phyloP scores from a whole-genome alignment of 768 basidiomycete genomes.

The Lepiota venenata region DNA sequence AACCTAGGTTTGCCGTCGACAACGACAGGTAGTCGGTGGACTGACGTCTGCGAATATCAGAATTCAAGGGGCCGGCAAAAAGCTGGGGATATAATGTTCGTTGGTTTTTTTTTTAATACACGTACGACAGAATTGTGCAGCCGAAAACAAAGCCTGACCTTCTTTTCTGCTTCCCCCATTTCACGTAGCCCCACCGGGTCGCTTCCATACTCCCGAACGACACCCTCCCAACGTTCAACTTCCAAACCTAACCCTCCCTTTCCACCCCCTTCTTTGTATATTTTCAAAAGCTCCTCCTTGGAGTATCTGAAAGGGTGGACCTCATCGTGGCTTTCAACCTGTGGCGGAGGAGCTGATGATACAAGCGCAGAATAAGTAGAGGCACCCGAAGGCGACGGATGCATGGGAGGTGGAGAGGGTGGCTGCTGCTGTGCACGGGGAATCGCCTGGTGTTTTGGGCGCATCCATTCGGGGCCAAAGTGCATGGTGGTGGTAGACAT shows the following conservation, averaged over 20 bases:
- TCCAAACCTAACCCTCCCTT: slow-evolving; percentile 75
- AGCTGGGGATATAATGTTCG: slow-evolving; percentile 34
- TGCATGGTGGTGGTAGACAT: slow-evolving; percentile 75
- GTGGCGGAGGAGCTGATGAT: slow-evolving; percentile 46
- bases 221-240: slow-evolving; percentile 87
- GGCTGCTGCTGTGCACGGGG: slow-evolving; percentile 46
- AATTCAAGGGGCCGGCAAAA: slow-evolving; percentile 80
- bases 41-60: slow-evolving; percentile 83
- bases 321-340: slow-evolving; percentile 57
- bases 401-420: slow-evolving; percentile 56
- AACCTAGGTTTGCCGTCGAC: slow-evolving; percentile 40
- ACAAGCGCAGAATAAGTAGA: slow-evolving; percentile 73
- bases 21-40: slow-evolving; percentile 70
- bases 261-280: slow-evolving; percentile 78
- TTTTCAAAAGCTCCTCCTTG: slow-evolving; percentile 79
- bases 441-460: slow-evolving; percentile 63
- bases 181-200: slow-evolving; percentile 80
- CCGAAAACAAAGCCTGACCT: slow-evolving; percentile 50
- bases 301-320: slow-evolving; percentile 83
- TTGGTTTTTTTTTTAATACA: slow-evolving; percentile 25
- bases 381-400: slow-evolving; percentile 41
- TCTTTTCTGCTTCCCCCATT: slow-evolving; percentile 81
- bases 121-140: slow-evolving; percentile 22
- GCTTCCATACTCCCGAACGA: slow-evolving; percentile 70
- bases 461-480: slow-evolving; percentile 94